Evolutionary conservation across 805 yeast genomes (phyloP).

Genomic region (Wickerhamiella spandovensis): DNA sequence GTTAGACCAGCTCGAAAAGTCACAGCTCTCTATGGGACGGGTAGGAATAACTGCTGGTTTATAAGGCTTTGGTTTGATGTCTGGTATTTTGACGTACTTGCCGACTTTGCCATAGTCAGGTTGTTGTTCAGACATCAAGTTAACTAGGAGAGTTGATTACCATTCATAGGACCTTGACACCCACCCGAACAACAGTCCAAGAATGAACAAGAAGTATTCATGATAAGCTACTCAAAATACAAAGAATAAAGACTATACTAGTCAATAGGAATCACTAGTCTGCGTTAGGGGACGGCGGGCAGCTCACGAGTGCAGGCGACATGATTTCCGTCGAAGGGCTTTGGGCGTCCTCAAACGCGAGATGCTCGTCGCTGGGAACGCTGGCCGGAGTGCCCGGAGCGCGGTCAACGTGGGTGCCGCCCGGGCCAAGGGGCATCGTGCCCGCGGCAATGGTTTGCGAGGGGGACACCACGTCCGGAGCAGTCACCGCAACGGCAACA

Average conservation of each 20-base stretch:
- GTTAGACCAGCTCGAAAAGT: background rate
- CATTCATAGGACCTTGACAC: no score
- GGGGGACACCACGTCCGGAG: background rate
- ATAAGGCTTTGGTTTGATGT: background rate
- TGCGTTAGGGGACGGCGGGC: constrained; percentile 17
- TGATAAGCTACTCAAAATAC: no score
- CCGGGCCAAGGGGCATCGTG: background rate
- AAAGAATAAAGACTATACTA: background rate
- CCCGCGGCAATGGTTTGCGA: background rate
- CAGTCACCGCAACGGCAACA: background rate
- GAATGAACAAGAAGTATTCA: no score
- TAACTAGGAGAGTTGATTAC: no score
- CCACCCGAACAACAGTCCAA: no score
- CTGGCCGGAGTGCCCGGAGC: background rate
- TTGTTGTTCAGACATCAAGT: background rate
- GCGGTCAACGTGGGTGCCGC: background rate
- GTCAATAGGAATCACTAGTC: background rate
- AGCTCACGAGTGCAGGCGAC: constrained; percentile 16
- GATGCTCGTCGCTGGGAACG: background rate
- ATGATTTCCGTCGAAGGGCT: background rate
- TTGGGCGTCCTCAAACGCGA: background rate
- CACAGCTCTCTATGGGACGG: background rate
- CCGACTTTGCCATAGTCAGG: no score
- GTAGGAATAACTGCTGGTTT: background rate
- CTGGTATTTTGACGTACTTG: background rate